Evolutionary conservation across 257 asterid species (phyloP).

Genomic region (Plantago ovata): DNA sequence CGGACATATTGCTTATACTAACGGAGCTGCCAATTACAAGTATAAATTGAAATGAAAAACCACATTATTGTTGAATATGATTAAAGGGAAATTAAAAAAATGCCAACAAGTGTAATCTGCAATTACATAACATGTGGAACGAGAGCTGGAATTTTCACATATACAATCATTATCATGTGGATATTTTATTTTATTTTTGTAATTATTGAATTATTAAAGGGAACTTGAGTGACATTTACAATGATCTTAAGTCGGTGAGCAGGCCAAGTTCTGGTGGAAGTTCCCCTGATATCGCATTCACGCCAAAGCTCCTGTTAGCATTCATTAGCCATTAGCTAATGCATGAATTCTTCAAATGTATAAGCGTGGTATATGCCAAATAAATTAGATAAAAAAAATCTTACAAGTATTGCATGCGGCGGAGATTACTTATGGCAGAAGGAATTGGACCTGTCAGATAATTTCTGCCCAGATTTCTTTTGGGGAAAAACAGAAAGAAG

Average conservation of each 20-base stretch:
- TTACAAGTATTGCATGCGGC: slow-evolving; percentile 67
- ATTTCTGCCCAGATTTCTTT: background rate
- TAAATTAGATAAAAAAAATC: background rate
- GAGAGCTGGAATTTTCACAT: no score
- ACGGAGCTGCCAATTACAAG: slow-evolving; percentile 43
- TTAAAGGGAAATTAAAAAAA: no score
- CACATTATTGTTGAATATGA: no score
- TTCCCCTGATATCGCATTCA: slow-evolving; percentile 65
- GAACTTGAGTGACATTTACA: slow-evolving; percentile 35
- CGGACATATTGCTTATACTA: slow-evolving; percentile 67
- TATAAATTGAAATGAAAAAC: no score
- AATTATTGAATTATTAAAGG: background rate
- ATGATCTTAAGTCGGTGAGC: slow-evolving; percentile 48
- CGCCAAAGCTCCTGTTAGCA: slow-evolving; percentile 40
- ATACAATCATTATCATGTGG: no score
- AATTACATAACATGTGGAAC: no score
- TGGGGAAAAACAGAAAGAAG: no score
- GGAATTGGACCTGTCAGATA: slow-evolving; percentile 56
- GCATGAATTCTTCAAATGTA: background rate
- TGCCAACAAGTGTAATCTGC: slow-evolving; percentile 20
- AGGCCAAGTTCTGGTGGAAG: slow-evolving; percentile 69
- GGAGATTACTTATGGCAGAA: slow-evolving; percentile 47
- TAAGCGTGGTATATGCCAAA: background rate
- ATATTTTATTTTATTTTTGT: no score
- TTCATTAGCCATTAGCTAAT: background rate